Percentiles rank a stretch among this genome's conserved stretches.
Conservation (phyloP, 202 grass and related monocot genomes). For the Dendrocalamus latiflorus region DNA sequence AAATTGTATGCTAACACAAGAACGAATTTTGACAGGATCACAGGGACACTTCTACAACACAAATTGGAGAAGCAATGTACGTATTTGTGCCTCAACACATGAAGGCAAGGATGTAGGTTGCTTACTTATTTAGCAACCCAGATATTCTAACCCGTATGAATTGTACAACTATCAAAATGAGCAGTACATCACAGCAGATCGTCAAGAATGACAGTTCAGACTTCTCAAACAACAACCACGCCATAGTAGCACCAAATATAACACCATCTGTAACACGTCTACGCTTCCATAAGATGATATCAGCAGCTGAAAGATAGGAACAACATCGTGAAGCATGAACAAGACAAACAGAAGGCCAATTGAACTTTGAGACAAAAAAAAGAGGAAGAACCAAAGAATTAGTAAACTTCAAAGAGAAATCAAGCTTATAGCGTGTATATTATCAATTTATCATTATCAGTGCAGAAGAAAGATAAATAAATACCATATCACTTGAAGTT, state of each 20-base stretch:
- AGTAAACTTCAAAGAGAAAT: neutral
- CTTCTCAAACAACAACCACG: too few species aligned
- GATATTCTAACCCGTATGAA: conserved; percentile 55
- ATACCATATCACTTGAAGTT: too few species aligned
- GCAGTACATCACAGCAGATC: conserved; percentile 81
- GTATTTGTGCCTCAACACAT: neutral
- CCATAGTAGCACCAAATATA: too few species aligned
- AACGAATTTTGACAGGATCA: neutral
- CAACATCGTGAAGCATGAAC: conserved; percentile 9
- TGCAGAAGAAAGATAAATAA: too few species aligned
- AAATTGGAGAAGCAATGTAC: neutral
- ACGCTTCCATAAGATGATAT: conserved; percentile 90
- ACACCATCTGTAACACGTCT: conserved; percentile 49
- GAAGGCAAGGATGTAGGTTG: conserved; percentile 1
- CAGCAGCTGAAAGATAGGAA: conserved; percentile 62
- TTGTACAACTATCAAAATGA: conserved; percentile 72
- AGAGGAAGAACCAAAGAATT: neutral
- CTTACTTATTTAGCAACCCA: conserved; percentile 74
- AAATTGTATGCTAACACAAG: neutral
- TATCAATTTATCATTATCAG: too few species aligned
- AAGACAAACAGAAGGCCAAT: neutral
- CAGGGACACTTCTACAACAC: neutral
- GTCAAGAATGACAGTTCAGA: conserved; percentile 90
- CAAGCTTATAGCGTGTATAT: too few species aligned
- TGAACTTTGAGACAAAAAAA: neutral